Percentiles rank a stretch among this genome's conserved stretches.
phyloP scores from a whole-genome alignment of 495 filamentous ascomycete genomes.

The Podospora pseudopauciseta region DNA sequence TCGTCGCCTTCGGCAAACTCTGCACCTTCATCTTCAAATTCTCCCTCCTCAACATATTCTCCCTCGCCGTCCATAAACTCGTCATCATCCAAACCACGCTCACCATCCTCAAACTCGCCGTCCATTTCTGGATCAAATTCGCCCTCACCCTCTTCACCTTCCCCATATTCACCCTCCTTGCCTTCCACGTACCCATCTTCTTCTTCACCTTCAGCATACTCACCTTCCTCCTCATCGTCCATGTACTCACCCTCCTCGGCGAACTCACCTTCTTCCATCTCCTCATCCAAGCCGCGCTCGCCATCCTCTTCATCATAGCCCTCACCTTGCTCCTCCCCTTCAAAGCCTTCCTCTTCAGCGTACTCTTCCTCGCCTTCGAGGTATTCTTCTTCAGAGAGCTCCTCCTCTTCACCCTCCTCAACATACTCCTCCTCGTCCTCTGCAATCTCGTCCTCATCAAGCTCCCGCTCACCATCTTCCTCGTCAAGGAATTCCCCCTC shows the following conservation, averaged over 20 bases:
- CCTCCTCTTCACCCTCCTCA: conserved; percentile 10
- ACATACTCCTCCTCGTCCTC: not conserved
- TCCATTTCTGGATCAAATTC: not conserved
- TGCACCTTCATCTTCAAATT: not conserved
- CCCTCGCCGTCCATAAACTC: not conserved
- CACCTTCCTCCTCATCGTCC: conserved; percentile 3
- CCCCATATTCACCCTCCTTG: not conserved
- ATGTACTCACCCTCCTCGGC: conserved; percentile 1
- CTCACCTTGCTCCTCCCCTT: conserved; percentile 4
- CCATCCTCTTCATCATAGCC: conserved; percentile 5
- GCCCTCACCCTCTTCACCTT: not conserved
- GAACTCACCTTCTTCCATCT: conserved; percentile 1
- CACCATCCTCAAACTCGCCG: not conserved
- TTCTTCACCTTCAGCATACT: not conserved
- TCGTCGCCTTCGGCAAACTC: not conserved
- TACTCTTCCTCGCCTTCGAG: conserved; percentile 11
- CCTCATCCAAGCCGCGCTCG: not conserved
- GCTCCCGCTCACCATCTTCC: conserved; percentile 7
- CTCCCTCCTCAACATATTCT: not conserved
- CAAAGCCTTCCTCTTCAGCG: conserved; percentile 9
- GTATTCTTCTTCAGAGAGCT: conserved; percentile 6
- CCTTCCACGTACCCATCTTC: conserved; percentile 10
- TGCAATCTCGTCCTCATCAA: conserved; percentile 7
- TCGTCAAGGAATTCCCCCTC: conserved; percentile 6
- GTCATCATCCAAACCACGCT: not conserved